These are phyloP conservation scores for Protomyces inundatus DNA, from an alignment of 1,139 yeast genomes.

Conservation along the genomic window DNA sequence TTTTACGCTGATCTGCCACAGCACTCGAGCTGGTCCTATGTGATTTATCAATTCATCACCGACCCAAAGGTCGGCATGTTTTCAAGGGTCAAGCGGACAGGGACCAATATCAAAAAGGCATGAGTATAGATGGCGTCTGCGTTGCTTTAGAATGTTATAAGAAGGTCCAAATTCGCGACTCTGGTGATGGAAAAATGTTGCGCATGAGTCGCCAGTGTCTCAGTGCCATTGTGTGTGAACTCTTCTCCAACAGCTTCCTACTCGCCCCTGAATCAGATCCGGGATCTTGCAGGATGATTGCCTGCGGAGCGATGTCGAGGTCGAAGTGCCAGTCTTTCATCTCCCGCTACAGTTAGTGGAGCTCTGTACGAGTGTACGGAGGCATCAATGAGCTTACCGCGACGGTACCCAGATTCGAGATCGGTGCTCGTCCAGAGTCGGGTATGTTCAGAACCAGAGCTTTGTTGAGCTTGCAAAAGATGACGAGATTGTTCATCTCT, in stretches of 20 bases:
- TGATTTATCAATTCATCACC: conserved; percentile 64
- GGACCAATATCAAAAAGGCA: conserved; percentile 1
- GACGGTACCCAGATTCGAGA: background rate
- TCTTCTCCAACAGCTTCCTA: background rate
- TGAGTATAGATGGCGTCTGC: background rate
- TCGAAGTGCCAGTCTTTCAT: conserved; percentile 7
- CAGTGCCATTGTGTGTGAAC: conserved; percentile 4
- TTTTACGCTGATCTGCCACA: conserved; percentile 77
- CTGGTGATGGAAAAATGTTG: conserved; percentile 3
- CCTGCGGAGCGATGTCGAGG: background rate
- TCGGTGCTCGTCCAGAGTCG: background rate
- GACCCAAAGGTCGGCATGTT: conserved; percentile 65
- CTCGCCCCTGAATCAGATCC: background rate
- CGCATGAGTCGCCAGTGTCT: conserved; percentile 21
- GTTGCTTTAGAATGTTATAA: background rate
- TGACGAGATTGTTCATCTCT: conserved; percentile 12
- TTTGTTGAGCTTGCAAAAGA: conserved; percentile 3
- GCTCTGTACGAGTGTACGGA: background rate
- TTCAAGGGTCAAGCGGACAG: conserved; percentile 68
- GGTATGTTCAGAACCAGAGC: conserved; percentile 4
- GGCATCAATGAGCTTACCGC: background rate
- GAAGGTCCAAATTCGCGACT: conserved; percentile 3
- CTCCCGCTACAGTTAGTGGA: conserved; percentile 2
- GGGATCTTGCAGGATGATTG: conserved; percentile 5
- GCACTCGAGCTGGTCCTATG: conserved; percentile 74